A percentile compares a stretch with the other conserved stretches of the same genome.
phyloP scores from a whole-genome alignment of 805 yeast species.

The Kodamaea laetipori region DNA sequence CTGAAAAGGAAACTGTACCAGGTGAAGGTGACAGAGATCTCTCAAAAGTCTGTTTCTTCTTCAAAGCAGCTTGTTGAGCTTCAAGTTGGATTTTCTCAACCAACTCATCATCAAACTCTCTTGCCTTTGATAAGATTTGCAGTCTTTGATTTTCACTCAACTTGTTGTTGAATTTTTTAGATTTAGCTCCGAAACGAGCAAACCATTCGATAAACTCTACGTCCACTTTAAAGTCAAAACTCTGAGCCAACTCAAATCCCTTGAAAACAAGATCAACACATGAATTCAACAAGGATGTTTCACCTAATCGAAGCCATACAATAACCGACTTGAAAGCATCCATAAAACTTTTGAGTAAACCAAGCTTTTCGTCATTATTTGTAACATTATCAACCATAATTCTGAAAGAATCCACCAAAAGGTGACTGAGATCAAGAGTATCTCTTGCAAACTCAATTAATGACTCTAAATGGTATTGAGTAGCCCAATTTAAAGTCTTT shows the following conservation, averaged over 20 bases:
- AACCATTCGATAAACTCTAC: slow-evolving; percentile 55
- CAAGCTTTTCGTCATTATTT: slow-evolving; percentile 12
- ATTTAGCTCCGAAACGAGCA: slow-evolving; percentile 64
- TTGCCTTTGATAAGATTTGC: slow-evolving; percentile 63
- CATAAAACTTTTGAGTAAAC: slow-evolving; percentile 55
- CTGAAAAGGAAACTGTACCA: not conserved
- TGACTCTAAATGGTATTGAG: slow-evolving; percentile 52
- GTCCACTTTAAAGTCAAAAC: slow-evolving; percentile 53
- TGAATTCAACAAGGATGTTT: slow-evolving; percentile 65
- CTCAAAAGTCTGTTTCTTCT: slow-evolving; percentile 11
- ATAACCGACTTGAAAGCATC: slow-evolving; percentile 67
- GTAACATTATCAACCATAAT: slow-evolving; percentile 30
- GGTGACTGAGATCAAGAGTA: slow-evolving; percentile 74
- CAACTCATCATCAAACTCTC: slow-evolving; percentile 51
- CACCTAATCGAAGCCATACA: slow-evolving; percentile 83
- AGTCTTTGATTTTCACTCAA: slow-evolving; percentile 65
- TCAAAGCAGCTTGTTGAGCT: slow-evolving; percentile 13
- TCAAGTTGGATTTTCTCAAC: slow-evolving; percentile 50
- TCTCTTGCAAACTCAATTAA: slow-evolving; percentile 85
- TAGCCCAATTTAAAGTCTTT: slow-evolving; percentile 77
- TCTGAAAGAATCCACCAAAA: slow-evolving; percentile 65
- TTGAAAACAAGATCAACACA: slow-evolving; percentile 72
- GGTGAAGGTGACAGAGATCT: slow-evolving; percentile 9
- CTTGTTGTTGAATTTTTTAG: slow-evolving; percentile 69
- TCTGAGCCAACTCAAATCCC: slow-evolving; percentile 65